These are phyloP conservation scores for Neurospora tetrasperma DNA, from an alignment of 495 filamentous ascomycete species.

Conservation along the genomic window DNA sequence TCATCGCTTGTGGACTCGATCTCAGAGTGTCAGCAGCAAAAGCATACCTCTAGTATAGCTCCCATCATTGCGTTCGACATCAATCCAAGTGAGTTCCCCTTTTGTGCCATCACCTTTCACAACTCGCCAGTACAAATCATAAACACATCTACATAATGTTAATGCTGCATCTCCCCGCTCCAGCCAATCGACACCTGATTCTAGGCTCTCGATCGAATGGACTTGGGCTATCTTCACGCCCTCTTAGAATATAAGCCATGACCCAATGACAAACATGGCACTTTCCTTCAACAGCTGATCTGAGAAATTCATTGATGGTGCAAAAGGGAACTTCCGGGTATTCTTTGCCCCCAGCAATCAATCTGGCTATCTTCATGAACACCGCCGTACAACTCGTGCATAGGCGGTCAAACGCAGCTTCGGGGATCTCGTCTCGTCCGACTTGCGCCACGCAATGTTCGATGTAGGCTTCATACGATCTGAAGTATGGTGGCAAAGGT, in stretches of 20 bases:
- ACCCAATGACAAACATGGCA: background rate
- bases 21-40: background rate
- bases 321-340: background rate
- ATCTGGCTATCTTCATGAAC: background rate
- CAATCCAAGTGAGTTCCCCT: no score
- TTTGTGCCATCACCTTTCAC: background rate
- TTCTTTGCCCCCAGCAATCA: no score
- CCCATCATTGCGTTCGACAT: background rate
- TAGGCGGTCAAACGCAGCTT: background rate
- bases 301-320: background rate
- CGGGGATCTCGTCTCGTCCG: background rate
- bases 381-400: background rate
- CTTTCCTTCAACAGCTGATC: background rate
- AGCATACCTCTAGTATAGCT: background rate
- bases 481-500: background rate
- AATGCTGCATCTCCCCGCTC: background rate
- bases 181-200: background rate
- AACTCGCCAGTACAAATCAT: background rate
- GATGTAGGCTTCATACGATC: background rate
- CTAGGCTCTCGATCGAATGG: background rate
- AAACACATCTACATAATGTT: background rate
- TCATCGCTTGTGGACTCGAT: background rate
- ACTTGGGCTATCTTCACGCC: background rate
- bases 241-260: background rate
- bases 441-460: background rate